Evolutionary conservation across 805 yeast genomes (phyloP).

Genomic region (Zygoascus biomembranicola): DNA sequence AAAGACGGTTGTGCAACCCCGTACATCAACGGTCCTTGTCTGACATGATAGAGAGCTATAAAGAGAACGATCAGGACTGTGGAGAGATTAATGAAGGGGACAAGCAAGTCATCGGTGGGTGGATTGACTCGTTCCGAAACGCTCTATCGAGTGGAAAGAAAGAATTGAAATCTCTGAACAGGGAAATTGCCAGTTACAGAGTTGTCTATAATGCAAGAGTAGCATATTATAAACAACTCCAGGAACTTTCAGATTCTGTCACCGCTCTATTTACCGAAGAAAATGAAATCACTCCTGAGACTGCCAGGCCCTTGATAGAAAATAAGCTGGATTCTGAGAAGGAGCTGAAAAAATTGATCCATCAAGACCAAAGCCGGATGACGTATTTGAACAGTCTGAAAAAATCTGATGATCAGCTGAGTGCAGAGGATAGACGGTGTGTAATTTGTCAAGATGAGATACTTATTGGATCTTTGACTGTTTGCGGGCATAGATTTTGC

Average conservation of each 20-base stretch:
- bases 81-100: background rate
- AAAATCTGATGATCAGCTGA: constrained; percentile 16
- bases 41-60: background rate
- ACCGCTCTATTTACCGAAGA: constrained; percentile 35
- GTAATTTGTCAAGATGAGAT: constrained; percentile 70
- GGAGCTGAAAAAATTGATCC: constrained; percentile 11
- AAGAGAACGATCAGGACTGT: background rate
- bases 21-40: constrained; percentile 3
- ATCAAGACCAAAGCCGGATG: constrained; percentile 21
- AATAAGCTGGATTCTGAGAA: constrained; percentile 17
- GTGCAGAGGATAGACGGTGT: constrained; percentile 47
- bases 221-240: constrained; percentile 76
- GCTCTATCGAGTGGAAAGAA: constrained; percentile 2
- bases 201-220: constrained; percentile 71
- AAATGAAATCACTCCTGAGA: constrained; percentile 18
- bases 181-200: constrained; percentile 37
- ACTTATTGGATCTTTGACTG: constrained; percentile 67
- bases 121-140: constrained; percentile 4
- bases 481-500: constrained; percentile 92
- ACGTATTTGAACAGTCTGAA: constrained; percentile 42
- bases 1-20: constrained; percentile 17
- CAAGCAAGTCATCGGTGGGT: background rate
- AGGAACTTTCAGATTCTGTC: constrained; percentile 78
- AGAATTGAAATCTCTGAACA: constrained; percentile 8
- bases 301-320: constrained; percentile 7